Evolutionary conservation across 805 yeast genomes (phyloP).

Genomic region (Kuraishia piskuri): DNA sequence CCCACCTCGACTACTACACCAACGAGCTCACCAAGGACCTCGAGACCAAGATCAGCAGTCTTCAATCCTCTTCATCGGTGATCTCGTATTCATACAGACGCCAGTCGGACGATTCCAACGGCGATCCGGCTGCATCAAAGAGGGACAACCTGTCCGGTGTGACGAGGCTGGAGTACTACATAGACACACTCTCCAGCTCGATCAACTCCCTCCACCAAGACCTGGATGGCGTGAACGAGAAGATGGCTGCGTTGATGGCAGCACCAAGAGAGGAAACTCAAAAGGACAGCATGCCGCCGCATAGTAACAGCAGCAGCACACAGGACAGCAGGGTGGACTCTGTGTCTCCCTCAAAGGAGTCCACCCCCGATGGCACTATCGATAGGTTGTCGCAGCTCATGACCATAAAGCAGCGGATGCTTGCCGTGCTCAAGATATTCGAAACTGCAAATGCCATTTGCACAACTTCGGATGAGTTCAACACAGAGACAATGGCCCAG

Average conservation of each 20-base stretch:
- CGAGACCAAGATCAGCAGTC: conserved; percentile 36
- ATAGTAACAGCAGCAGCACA: not conserved
- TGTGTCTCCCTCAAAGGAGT: conserved; percentile 6
- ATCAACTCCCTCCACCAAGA: conserved; percentile 48
- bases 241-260: conserved; percentile 11
- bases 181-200: conserved; percentile 51
- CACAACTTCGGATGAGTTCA: conserved; percentile 23
- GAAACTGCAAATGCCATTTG: conserved; percentile 33
- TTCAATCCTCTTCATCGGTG: conserved; percentile 44
- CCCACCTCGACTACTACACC: conserved; percentile 56
- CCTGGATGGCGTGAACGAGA: conserved; percentile 21
- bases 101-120: conserved; percentile 10
- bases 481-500: conserved; percentile 2
- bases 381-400: conserved; percentile 35
- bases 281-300: no score
- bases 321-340: conserved; percentile 10
- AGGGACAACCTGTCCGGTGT: conserved; percentile 25
- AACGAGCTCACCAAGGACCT: conserved; percentile 48
- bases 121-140: conserved; percentile 5
- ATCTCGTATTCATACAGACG: conserved; percentile 28
- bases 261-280: no score
- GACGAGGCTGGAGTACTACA: conserved; percentile 57
- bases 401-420: conserved; percentile 34
- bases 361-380: conserved; percentile 15
- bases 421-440: conserved; percentile 36